These are phyloP conservation scores for Colletotrichum sojae DNA, from an alignment of 2,329 filamentous ascomycete species.

Conservation along the genomic window DNA sequence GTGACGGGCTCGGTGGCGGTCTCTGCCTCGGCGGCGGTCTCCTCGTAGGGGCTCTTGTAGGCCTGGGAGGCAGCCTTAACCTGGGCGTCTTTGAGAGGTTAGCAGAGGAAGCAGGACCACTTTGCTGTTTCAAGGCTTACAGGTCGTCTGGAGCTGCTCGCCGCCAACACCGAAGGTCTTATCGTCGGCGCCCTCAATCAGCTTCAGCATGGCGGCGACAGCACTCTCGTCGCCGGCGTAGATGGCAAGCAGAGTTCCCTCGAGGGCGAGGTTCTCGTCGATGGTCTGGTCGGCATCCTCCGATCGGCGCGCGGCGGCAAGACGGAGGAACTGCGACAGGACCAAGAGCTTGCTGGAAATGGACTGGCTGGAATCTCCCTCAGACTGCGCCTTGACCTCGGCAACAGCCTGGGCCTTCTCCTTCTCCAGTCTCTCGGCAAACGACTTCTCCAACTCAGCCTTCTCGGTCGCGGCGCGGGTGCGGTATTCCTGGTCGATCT, in stretches of 20 bases:
- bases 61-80: constrained; percentile 70
- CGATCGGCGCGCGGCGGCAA: constrained; percentile 81
- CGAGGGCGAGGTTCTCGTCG: constrained; percentile 85
- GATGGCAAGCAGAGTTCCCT: constrained; percentile 83
- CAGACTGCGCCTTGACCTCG: constrained; percentile 68
- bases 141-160: constrained; percentile 77
- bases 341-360: constrained; percentile 77
- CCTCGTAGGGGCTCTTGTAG: constrained; percentile 62
- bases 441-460: constrained; percentile 71
- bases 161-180: constrained; percentile 75
- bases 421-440: constrained; percentile 66
- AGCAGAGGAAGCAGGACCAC: constrained; percentile 35
- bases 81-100: constrained; percentile 63
- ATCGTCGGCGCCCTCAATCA: constrained; percentile 81
- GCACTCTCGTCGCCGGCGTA: constrained; percentile 84
- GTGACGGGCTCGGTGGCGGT: constrained; percentile 55
- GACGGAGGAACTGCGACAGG: constrained; percentile 84
- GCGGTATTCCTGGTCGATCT: constrained; percentile 81
- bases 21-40: constrained; percentile 44
- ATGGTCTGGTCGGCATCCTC: constrained; percentile 75
- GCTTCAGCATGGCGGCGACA: constrained; percentile 81
- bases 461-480: constrained; percentile 70
- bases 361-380: constrained; percentile 66
- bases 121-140: constrained; percentile 64
- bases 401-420: constrained; percentile 67